phyloP scores from a whole-genome alignment of 2,329 filamentous ascomycete species.

The Furcasterigmium furcatum region DNA sequence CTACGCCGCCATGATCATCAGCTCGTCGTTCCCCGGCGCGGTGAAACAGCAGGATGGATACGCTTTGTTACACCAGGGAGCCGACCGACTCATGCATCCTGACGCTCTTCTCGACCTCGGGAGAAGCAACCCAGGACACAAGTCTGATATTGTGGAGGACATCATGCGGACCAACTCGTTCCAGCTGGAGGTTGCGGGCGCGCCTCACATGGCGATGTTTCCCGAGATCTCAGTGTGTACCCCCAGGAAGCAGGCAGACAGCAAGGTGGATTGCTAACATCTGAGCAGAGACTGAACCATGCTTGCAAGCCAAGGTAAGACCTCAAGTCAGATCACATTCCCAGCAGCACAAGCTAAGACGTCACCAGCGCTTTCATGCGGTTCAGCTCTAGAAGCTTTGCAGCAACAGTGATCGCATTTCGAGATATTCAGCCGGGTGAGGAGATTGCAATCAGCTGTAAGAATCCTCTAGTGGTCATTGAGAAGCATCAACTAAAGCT shows the following conservation, averaged over 20 bases:
- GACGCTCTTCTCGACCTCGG: constrained; percentile 21
- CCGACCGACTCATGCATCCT: constrained; percentile 21
- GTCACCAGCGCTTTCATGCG: constrained; percentile 20
- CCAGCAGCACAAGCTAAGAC: not conserved
- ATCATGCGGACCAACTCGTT: constrained; percentile 31
- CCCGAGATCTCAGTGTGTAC: constrained; percentile 18
- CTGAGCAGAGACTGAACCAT: constrained; percentile 15
- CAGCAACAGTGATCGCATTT: constrained; percentile 20
- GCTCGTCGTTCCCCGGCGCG: constrained; percentile 23
- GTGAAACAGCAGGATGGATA: constrained; percentile 23
- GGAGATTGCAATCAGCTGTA: constrained; percentile 25
- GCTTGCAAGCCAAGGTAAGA: constrained; percentile 24
- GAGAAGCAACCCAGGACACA: constrained; percentile 16
- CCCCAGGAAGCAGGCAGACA: not conserved
- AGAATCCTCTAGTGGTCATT: not conserved
- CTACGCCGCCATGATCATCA: constrained; percentile 24
- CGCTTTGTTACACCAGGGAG: constrained; percentile 21
- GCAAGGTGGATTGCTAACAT: not conserved
- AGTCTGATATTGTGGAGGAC: constrained; percentile 26
- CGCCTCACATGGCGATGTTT: constrained; percentile 18
- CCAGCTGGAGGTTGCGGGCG: constrained; percentile 17
- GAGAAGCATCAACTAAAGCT: no score
- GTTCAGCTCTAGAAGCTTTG: constrained; percentile 15
- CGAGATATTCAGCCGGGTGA: constrained; percentile 20
- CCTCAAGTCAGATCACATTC: not conserved